Conservation (phyloP, 345 rosid genomes). For the Clarkia xantiana region DNA sequence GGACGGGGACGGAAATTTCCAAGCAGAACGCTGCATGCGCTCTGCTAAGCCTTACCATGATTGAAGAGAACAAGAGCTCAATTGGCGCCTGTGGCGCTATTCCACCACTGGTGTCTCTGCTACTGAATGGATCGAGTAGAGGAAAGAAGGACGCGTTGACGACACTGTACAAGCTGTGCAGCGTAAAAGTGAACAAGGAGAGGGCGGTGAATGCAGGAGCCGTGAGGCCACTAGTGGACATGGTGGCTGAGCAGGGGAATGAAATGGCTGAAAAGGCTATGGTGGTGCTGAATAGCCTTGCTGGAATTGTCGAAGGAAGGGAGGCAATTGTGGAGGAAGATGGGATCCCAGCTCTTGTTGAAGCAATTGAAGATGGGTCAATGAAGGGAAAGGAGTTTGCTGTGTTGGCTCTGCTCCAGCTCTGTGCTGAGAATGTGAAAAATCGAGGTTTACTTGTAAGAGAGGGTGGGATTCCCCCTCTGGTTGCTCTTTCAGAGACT, state of each 20-base stretch:
- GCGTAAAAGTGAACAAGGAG: constrained; percentile 83
- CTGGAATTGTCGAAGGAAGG: constrained; percentile 33
- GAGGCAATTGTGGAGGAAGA: constrained; percentile 28
- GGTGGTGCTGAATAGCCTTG: constrained; percentile 27
- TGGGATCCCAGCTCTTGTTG: constrained; percentile 26
- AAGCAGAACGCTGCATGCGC: constrained; percentile 96
- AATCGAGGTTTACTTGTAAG: constrained; percentile 61
- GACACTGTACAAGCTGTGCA: constrained; percentile 85
- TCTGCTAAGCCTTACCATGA: constrained; percentile 74
- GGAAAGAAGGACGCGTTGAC: constrained; percentile 97
- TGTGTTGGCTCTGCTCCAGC: constrained; percentile 39
- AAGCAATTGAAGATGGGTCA: constrained; percentile 26
- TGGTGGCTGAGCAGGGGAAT: constrained; percentile 23
- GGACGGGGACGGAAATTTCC: constrained; percentile 89
- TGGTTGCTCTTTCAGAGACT: constrained; percentile 71
- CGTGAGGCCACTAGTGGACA: constrained; percentile 22
- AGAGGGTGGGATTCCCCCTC: constrained; percentile 94
- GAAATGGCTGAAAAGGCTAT: constrained; percentile 41
- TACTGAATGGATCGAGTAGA: constrained; percentile 72
- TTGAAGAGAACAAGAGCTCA: constrained; percentile 78
- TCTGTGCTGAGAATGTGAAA: constrained; percentile 61
- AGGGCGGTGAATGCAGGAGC: constrained; percentile 82
- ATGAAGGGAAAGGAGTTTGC: constrained; percentile 30
- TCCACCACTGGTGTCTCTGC: constrained; percentile 62
- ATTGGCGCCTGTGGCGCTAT: constrained; percentile 81